Evolutionary conservation across 1,284 basidiomycete species (phyloP), one percentile per base, ranked within the genome.

Genomic region (Ceratobasidium sp.): DNA sequence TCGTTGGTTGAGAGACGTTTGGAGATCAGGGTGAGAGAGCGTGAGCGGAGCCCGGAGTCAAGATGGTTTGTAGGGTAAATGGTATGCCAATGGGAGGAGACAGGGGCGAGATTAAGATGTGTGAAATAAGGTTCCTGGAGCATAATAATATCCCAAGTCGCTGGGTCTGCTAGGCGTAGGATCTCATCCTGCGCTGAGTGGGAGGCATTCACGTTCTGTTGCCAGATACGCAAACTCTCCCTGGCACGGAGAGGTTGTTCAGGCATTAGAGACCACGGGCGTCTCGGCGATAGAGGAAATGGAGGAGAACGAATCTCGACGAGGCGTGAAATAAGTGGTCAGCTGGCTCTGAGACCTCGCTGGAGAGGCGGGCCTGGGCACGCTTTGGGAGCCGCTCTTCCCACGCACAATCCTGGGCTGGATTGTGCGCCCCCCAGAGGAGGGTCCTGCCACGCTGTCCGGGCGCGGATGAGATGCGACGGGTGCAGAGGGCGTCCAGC

Each of bases 101-200:
- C 52, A 10, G 74, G 35, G 44, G 55, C 46, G 41, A 79, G 79
- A 0, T 73, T 57, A 0, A 81, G 50, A 7, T 30, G 67, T 59
- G 83, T 81, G 1, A 84, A 80, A 38, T 83, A 83, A 0, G 85
- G 86, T 81, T 87, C 86, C 75, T 86, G 85, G 0, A 86, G 48
- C 0, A 83, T 78, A 0, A 84, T 35, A 0, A 86, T 79, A 68
- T 86, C 82, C 65, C 78, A 82, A 80, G 82, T 68, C 73, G 67
- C 27, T 59, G 80, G 78, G 18, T 27, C 14, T n/a, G 70, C 68
- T 62, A 79, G 4, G 73, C 82, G 20, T 33, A 85, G 78, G 68
- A 85, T 1, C 41, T 78, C 78, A 57, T 70, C 35, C 48, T 81
- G 82, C 48, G 84, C 80, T 2, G n/a, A n/a, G 10, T 68, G 10